A percentile compares a stretch with the other conserved stretches of the same genome.
Conservation (phyloP, 2,329 filamentous ascomycete species). For the Pseudocercospora cruenta region DNA sequence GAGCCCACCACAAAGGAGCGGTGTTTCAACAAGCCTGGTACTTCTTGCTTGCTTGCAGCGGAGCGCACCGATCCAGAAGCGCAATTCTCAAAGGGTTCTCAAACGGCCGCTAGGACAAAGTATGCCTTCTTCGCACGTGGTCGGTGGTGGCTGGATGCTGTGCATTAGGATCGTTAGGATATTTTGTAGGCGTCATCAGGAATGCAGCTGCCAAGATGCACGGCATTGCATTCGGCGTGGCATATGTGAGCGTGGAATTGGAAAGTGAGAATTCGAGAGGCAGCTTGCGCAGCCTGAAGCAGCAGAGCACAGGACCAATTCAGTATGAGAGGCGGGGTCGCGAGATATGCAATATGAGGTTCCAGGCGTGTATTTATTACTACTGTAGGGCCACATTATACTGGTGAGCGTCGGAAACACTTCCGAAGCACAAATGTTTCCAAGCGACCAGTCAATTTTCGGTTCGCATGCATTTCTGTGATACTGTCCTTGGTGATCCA, state of each 20-base stretch:
- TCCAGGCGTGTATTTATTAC: no score
- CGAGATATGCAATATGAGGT: not conserved
- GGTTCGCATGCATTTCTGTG: not conserved
- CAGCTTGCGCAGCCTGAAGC: not conserved
- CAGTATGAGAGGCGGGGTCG: not conserved
- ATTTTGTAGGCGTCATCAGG: not conserved
- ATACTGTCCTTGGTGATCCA: not conserved
- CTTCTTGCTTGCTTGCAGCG: not conserved
- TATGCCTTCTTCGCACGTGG: not conserved
- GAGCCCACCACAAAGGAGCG: not conserved
- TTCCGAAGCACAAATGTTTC: not conserved
- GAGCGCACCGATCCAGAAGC: constrained; percentile 1
- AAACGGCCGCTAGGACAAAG: not conserved
- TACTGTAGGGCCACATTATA: not conserved
- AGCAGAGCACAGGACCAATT: not conserved
- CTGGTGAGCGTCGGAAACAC: no score
- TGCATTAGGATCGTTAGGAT: not conserved
- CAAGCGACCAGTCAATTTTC: not conserved
- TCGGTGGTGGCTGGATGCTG: constrained; percentile 1
- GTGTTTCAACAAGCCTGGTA: not conserved
- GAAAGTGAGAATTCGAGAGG: no score
- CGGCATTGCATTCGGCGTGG: no score
- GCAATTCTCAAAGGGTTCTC: not conserved
- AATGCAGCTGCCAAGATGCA: not conserved
- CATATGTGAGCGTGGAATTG: no score